Conservation (phyloP, 148 eudicot genomes). For the Amaranthus cruentus region DNA sequence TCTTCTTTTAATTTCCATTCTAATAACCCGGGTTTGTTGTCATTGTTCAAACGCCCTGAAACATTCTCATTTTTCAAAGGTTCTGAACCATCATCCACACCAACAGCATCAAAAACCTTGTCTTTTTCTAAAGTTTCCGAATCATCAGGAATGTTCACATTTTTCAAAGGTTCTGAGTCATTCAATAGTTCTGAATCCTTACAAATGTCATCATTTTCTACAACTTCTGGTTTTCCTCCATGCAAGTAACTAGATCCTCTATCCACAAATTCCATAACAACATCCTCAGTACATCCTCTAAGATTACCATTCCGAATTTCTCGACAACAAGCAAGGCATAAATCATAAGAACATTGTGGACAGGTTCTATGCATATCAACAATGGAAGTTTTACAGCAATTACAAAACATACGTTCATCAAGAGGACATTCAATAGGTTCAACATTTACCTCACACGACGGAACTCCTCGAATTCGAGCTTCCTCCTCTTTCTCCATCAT, state of each 20-base stretch:
- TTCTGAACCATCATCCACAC: not conserved
- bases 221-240: conserved; percentile 20
- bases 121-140: not conserved
- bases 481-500: conserved; percentile 51
- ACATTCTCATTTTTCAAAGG: conserved; percentile 1
- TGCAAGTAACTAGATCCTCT: conserved; percentile 35
- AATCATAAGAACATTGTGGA: conserved; percentile 48
- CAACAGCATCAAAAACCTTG: not conserved
- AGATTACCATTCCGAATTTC: conserved; percentile 54
- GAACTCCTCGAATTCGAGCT: conserved; percentile 41
- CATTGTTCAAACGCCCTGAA: not conserved
- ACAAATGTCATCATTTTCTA: not conserved
- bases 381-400: conserved; percentile 61
- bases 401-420: conserved; percentile 51
- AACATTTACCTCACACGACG: conserved; percentile 26
- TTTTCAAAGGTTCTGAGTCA: not conserved
- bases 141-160: not conserved
- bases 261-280: conserved; percentile 24
- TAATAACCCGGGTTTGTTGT: not conserved
- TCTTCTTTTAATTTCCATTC: conserved; percentile 46
- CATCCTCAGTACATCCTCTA: conserved; percentile 36
- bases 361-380: conserved; percentile 66
- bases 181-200: not conserved
- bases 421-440: conserved; percentile 25
- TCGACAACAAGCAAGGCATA: conserved; percentile 62